Evolutionary conservation across 208 protist species (phyloP).

Genomic region (Endotrypanum monterogeii): DNA sequence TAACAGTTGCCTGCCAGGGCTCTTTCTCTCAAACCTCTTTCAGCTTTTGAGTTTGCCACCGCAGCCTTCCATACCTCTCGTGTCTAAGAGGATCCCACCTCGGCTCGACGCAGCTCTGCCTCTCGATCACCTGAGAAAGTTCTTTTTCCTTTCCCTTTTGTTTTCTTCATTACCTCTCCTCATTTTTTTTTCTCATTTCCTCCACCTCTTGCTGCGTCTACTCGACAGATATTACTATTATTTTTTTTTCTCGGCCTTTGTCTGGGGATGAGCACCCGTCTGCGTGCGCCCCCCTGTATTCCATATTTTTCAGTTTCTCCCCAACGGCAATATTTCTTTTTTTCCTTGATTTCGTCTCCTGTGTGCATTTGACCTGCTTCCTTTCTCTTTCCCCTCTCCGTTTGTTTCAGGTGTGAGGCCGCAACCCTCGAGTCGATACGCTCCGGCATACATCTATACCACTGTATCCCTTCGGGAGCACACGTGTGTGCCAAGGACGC

Average conservation of each 20-base stretch:
- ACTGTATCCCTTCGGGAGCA: too few species aligned
- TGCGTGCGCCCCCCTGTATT: not conserved
- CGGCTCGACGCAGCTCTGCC: too few species aligned
- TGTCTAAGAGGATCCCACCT: too few species aligned
- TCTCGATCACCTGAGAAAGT: not conserved
- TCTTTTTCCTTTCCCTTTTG: not conserved
- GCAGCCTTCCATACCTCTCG: too few species aligned
- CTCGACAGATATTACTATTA: too few species aligned
- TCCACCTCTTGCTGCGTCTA: not conserved
- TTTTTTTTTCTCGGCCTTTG: not conserved
- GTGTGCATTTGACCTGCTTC: not conserved
- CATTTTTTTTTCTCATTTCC: too few species aligned
- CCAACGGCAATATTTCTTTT: not conserved
- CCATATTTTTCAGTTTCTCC: not conserved
- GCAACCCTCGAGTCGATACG: not conserved
- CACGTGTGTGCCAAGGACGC: not conserved
- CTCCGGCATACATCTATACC: not conserved
- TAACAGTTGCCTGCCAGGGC: too few species aligned
- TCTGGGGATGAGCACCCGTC: not conserved
- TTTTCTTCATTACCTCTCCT: not conserved
- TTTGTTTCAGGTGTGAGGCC: not conserved
- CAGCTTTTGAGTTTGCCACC: too few species aligned
- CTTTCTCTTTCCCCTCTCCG: not conserved
- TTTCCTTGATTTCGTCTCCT: not conserved
- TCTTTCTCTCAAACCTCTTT: too few species aligned